These are phyloP conservation scores for Ogataea ganodermae DNA, from an alignment of 805 yeast species.

Conservation along the genomic window DNA sequence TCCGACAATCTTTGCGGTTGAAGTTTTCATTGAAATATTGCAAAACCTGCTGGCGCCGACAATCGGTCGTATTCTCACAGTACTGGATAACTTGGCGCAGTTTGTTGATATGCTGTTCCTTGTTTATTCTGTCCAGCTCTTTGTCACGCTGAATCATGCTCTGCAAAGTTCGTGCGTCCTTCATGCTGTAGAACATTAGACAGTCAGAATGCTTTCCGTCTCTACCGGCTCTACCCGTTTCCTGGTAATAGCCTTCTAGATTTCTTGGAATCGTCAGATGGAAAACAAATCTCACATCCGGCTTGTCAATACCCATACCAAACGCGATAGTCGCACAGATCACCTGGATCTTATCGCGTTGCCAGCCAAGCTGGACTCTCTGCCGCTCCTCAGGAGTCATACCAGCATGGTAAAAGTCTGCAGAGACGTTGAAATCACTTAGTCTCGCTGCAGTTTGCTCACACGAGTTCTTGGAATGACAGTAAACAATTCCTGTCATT, in stretches of 20 bases:
- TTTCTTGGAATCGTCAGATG: constrained; percentile 88
- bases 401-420: constrained; percentile 93
- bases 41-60: constrained; percentile 85
- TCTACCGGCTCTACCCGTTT: constrained; percentile 97
- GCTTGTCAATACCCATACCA: constrained; percentile 99
- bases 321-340: constrained; percentile 98
- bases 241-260: constrained; percentile 95
- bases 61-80: constrained; percentile 88
- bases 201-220: constrained; percentile 87
- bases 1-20: constrained; percentile 61
- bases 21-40: constrained; percentile 89
- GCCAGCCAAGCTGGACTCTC: constrained; percentile 81
- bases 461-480: constrained; percentile 87
- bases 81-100: constrained; percentile 84
- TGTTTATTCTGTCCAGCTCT: constrained; percentile 60
- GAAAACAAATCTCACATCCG: constrained; percentile 89
- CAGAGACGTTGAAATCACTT: constrained; percentile 57
- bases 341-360: constrained; percentile 63
- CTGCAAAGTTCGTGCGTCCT: constrained; percentile 77
- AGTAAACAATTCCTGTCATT: constrained; percentile 86
- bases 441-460: constrained; percentile 75
- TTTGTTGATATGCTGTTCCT: constrained; percentile 75
- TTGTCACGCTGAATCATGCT: constrained; percentile 76
- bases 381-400: constrained; percentile 76
- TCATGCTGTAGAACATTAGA: constrained; percentile 75